Evolutionary conservation across 169 alveolate species (phyloP).

Genomic region (Plasmodium coatneyi): DNA sequence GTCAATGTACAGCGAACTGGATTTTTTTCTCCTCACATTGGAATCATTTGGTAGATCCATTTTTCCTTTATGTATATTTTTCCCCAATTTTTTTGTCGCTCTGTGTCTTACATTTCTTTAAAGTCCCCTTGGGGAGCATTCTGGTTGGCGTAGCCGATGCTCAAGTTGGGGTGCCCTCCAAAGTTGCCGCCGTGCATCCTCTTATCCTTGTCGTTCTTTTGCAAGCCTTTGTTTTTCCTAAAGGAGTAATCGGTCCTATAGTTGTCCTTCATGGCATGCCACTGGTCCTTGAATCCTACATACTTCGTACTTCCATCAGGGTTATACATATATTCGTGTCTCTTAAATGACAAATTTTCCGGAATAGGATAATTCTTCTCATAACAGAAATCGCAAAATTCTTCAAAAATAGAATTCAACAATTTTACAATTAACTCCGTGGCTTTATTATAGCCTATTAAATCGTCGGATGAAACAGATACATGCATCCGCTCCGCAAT

Average conservation of each 20-base stretch:
- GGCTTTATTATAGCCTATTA: constrained; percentile 79
- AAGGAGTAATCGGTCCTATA: constrained; percentile 28
- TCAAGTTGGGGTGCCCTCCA: constrained; percentile 8
- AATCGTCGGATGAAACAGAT: constrained; percentile 79
- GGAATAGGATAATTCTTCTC: constrained; percentile 77
- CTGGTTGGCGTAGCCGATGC: constrained; percentile 7
- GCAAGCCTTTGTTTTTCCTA: constrained; percentile 35
- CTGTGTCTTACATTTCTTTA: background rate
- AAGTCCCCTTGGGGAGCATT: constrained; percentile 8
- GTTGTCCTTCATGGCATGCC: constrained; percentile 24
- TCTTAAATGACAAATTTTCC: constrained; percentile 78
- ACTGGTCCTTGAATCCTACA: constrained; percentile 78
- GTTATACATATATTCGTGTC: constrained; percentile 84
- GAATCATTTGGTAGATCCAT: background rate
- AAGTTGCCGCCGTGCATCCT: constrained; percentile 9
- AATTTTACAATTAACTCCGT: constrained; percentile 82
- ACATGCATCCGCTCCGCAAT: constrained; percentile 86
- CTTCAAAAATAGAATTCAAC: constrained; percentile 83
- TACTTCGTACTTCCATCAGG: constrained; percentile 80
- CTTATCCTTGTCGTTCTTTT: constrained; percentile 38
- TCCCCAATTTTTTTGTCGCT: background rate
- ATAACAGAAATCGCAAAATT: constrained; percentile 79
- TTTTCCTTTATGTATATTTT: background rate
- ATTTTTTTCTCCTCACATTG: background rate
- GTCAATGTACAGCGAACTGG: background rate